Evolutionary conservation across 2,329 filamentous ascomycete species (phyloP).

Genomic region (Sarocladium brachiariae): DNA sequence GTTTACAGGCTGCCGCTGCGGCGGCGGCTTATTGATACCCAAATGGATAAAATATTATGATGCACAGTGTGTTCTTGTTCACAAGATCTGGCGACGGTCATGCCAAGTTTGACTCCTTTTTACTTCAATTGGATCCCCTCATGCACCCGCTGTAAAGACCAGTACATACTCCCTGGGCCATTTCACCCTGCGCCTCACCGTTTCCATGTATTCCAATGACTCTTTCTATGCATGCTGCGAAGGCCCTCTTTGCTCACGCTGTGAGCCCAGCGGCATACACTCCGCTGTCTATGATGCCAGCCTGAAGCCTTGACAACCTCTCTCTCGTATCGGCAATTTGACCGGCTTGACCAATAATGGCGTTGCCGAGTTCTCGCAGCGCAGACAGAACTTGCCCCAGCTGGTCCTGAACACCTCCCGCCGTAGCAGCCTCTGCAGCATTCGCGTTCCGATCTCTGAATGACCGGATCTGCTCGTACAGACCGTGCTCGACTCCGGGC

Average conservation of each 20-base stretch:
- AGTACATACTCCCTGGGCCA: neutral
- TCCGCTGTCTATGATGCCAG: constrained; percentile 32
- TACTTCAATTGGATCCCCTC: neutral
- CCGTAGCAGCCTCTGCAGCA: constrained; percentile 13
- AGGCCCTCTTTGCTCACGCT: constrained; percentile 18
- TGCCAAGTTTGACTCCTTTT: neutral
- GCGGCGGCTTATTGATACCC: constrained; percentile 9
- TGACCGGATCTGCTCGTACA: constrained; percentile 35
- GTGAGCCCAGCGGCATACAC: constrained; percentile 27
- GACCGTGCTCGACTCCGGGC: constrained; percentile 39
- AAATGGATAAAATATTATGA: neutral
- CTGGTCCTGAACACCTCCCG: constrained; percentile 27
- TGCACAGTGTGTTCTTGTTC: neutral
- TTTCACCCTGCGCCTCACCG: constrained; percentile 11
- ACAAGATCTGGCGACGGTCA: neutral
- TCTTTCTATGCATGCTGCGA: too few species aligned
- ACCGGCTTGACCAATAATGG: constrained; percentile 34
- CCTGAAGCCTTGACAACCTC: constrained; percentile 33
- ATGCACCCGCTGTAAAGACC: neutral
- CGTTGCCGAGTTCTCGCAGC: constrained; percentile 32
- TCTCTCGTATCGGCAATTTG: constrained; percentile 37
- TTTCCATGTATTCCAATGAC: too few species aligned
- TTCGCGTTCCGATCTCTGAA: constrained; percentile 25
- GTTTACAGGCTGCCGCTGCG: constrained; percentile 5
- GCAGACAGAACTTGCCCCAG: constrained; percentile 31